Evolutionary conservation across 352 stramenopile genomes (phyloP).

Genomic region (Phytophthora megakarya): DNA sequence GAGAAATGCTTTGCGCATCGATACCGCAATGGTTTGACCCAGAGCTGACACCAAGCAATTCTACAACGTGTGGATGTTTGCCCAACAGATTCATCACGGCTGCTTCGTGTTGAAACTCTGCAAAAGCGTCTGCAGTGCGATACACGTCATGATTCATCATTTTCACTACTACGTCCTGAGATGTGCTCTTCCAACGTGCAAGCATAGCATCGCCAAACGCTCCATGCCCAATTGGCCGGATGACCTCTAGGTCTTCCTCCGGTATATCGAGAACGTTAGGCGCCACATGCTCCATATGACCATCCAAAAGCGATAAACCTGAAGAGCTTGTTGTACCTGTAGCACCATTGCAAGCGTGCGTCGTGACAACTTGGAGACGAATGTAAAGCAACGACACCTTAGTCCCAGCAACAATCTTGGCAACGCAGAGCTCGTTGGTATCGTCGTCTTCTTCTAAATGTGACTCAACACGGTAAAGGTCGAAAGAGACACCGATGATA

Average conservation of each 20-base stretch:
- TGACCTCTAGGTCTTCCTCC: slow-evolving; percentile 49
- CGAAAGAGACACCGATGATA: slow-evolving; percentile 66
- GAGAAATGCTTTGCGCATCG: slow-evolving; percentile 30
- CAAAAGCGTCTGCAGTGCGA: slow-evolving; percentile 44
- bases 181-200: slow-evolving; percentile 55
- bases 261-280: slow-evolving; percentile 56
- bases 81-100: slow-evolving; percentile 76
- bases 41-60: slow-evolving; percentile 55
- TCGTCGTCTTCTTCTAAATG: slow-evolving; percentile 23
- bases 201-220: slow-evolving; percentile 74
- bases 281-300: slow-evolving; percentile 52
- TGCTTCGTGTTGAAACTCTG: slow-evolving; percentile 70
- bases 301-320: slow-evolving; percentile 41
- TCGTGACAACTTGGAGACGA: slow-evolving; percentile 34
- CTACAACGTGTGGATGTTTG: slow-evolving; percentile 74
- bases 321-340: slow-evolving; percentile 21
- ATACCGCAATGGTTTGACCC: not conserved
- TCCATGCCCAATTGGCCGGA: slow-evolving; percentile 64
- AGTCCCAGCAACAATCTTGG: slow-evolving; percentile 56
- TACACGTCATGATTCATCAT: slow-evolving; percentile 54
- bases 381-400: slow-evolving; percentile 74
- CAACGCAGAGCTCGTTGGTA: slow-evolving; percentile 49
- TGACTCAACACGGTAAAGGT: slow-evolving; percentile 44
- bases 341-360: slow-evolving; percentile 9
- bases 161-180: slow-evolving; percentile 70